phyloP scores from a whole-genome alignment of 2,329 filamentous ascomycete genomes.

The Bipolaris cookei region DNA sequence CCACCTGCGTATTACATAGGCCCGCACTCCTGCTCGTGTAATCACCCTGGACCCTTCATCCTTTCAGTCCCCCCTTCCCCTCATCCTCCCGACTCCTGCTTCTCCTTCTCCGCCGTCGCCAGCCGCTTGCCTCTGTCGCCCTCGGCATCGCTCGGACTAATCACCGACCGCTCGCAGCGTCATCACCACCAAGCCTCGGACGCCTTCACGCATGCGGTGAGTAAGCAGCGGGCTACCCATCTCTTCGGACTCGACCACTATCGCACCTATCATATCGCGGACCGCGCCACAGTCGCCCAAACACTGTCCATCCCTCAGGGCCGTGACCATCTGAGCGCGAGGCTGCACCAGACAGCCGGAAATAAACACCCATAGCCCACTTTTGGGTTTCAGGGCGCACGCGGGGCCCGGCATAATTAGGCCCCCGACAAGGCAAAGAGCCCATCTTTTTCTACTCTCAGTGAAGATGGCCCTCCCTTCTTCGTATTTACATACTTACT shows the following conservation, averaged over 20 bases:
- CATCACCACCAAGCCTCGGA: background rate
- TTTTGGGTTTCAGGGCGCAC: slow-evolving; percentile 23
- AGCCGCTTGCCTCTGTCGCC: slow-evolving; percentile 12
- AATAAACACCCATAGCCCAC: slow-evolving; percentile 14
- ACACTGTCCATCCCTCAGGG: slow-evolving; percentile 8
- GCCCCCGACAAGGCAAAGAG: background rate
- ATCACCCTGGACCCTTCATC: slow-evolving; percentile 29
- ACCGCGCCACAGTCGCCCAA: slow-evolving; percentile 14
- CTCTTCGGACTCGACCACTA: background rate
- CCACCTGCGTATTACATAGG: slow-evolving; percentile 22
- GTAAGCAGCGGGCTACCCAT: slow-evolving; percentile 6
- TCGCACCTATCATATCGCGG: too few species aligned
- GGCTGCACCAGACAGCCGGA: slow-evolving; percentile 9
- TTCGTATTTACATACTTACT: background rate
- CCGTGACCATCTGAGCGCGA: slow-evolving; percentile 11
- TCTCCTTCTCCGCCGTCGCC: too few species aligned
- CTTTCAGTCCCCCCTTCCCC: slow-evolving; percentile 17
- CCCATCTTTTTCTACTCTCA: background rate
- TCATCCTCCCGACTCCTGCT: too few species aligned
- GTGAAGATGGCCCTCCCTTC: slow-evolving; percentile 1
- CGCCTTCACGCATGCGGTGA: background rate
- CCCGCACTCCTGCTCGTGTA: too few species aligned
- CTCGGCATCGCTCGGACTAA: slow-evolving; percentile 19
- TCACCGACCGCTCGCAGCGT: slow-evolving; percentile 9
- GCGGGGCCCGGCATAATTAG: slow-evolving; percentile 4